Base-by-base conservation (phyloP, 768 basidiomycete species). In the Harrya chromipes region DNA sequence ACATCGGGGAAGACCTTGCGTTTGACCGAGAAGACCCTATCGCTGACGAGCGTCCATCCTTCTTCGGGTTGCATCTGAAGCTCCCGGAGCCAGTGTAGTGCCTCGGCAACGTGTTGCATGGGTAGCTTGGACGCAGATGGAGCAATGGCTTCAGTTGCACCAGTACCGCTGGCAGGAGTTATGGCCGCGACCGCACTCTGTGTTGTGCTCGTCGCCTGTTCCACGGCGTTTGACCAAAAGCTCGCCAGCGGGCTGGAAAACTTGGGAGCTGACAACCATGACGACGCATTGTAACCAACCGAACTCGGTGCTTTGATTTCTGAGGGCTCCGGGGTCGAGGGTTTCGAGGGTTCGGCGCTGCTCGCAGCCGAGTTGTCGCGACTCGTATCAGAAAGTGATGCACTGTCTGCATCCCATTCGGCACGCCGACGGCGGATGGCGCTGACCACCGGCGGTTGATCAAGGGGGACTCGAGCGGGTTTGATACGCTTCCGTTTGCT, bases 401-500 rank as follows among this genome's bases (percentile, higher is more conserved):
- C 73, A 4, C 68, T 64, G 47, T 81, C 81, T 2, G 75, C 79
- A 55, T 79, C 81, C 86, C 86, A 88, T 53, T 91, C 89, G 19
- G 80, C 85, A 46, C 76, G 79, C 36, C 86, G 77, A 57, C 80
- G 75, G 36, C 86, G 77, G 49, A 90, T 83, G 38, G 78, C 82
- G 26, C 84, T 75, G 46, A 89, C 70, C 3, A 93, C 90, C 4
- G 85, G 90, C 0, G 94, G 94, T 57, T 94, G 94, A 66, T 99
- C 97, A 17, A 99, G 77, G 4, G 97, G 94, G 44, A 94, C 84
- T 29, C 95, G 81, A 4, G 74, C 72, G 4, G 92, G 90, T 66
- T 91, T 91, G 42, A 92, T 75, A 9, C 95, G 81, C 69, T 94
- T 97, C 74, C 83, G 82, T 68, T 85, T 89, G 61, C 81, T 75